phyloP scores from a whole-genome alignment of 768 basidiomycete genomes.

The Lactarius quietus region DNA sequence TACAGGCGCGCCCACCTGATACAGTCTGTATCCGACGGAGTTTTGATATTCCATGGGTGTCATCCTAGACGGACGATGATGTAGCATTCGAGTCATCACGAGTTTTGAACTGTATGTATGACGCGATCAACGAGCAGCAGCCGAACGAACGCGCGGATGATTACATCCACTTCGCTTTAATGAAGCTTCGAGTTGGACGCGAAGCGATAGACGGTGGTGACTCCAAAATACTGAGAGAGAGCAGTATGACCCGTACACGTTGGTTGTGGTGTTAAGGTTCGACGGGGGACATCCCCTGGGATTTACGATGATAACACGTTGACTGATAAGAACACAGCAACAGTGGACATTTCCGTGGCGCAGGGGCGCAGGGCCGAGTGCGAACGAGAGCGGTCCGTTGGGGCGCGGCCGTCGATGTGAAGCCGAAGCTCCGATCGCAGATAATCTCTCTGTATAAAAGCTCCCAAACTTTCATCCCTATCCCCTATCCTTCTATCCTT shows the following conservation, averaged over 20 bases:
- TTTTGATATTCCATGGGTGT: neutral
- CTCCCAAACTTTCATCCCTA: conserved; percentile 5
- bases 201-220: neutral
- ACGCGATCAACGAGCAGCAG: neutral
- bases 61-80: neutral
- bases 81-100: neutral
- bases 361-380: neutral
- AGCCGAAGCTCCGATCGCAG: conserved; percentile 22
- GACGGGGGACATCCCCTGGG: too few relatives aligned
- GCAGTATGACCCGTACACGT: too few relatives aligned
- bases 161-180: neutral
- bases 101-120: neutral
- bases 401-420: too few relatives aligned
- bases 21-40: too few relatives aligned
- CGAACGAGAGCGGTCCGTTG: conserved; percentile 8
- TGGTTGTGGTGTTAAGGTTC: neutral
- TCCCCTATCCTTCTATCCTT: conserved; percentile 1
- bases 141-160: conserved; percentile 4
- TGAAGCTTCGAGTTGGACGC: neutral
- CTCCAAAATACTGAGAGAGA: neutral
- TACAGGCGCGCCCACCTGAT: neutral
- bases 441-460: conserved; percentile 15
- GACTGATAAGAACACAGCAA: neutral
- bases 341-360: conserved; percentile 6
- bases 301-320: neutral